Evolutionary conservation across 106 monocot species (phyloP), one percentile per base, ranked within the genome.

Genomic region (Narthecium ossifragum): DNA sequence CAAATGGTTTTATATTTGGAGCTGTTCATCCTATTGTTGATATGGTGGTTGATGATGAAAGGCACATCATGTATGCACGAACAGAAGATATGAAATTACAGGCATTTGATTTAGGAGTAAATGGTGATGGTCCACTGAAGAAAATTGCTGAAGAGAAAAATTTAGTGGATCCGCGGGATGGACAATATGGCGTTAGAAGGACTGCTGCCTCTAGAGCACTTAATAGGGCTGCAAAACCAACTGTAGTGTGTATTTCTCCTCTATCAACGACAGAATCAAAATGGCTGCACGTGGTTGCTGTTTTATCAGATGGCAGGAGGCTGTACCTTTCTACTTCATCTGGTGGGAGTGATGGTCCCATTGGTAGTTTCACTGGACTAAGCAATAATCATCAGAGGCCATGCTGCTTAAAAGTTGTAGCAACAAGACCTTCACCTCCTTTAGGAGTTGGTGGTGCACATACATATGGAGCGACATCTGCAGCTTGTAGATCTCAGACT

Each of bases 241-340:
- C 90, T 41, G 84, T 96, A 64, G 68, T 71, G 60, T 80, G 62
- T 68, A 73, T 96, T 53, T 62, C 86, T 21, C 90, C 96, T 48
- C 66, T 96, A 45, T 80, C 96, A 8, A 62, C 57, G 23, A 10
- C 79, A 27, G 96, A 96, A 72, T 96, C 96, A 70, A 96, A 81
- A 73, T 79, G 75, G 71, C 65, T 96, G 28, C 83, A 96, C 34
- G 41, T 87, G 59, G 80, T 90, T 55, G 86, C 71, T 56, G 78
- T 96, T 59, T 66, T 96, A 39, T 96, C 96, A 56, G 96, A 96
- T 81, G 96, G 96, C 43, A 96, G 82, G 76, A 80, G 96, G 74
- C 58, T 96, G 43, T 96, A 90, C 51, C 71, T 96, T 57, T 78
- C 92, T 43, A 93, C 93, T 34, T 74, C 77, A n/a, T 72, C 88